phyloP scores from a whole-genome alignment of 1,284 basidiomycete genomes.

The Heterobasidion irregulare region DNA sequence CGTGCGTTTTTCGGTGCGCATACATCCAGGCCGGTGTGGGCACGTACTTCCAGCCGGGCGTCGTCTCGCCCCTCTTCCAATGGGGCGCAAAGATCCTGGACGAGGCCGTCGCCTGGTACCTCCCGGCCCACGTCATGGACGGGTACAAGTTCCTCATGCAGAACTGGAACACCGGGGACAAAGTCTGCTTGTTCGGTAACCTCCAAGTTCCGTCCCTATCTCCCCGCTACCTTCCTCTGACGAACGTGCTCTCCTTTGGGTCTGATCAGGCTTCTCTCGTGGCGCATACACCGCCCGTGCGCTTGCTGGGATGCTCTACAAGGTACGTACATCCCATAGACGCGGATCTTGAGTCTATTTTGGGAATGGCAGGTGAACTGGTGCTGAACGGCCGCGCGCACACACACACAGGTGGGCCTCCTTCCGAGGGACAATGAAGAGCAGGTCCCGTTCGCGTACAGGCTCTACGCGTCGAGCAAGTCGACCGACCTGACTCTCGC shows the following conservation, averaged over 20 bases:
- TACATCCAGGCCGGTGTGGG: slow-evolving; percentile 46
- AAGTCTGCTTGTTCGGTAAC: slow-evolving; percentile 54
- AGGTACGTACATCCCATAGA: slow-evolving; percentile 10
- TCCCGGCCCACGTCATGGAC: slow-evolving; percentile 55
- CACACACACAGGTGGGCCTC: slow-evolving; percentile 42
- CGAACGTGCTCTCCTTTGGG: background rate
- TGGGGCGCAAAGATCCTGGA: slow-evolving; percentile 47
- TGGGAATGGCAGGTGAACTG: background rate
- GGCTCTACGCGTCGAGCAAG: slow-evolving; percentile 46
- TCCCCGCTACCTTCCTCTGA: background rate
- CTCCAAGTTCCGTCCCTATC: background rate
- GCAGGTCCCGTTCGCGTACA: slow-evolving; percentile 61
- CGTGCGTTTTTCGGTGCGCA: background rate
- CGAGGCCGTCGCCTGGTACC: slow-evolving; percentile 55
- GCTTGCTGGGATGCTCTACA: slow-evolving; percentile 55
- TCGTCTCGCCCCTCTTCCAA: slow-evolving; percentile 40
- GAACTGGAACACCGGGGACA: slow-evolving; percentile 43
- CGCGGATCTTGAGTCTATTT: background rate
- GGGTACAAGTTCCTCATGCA: slow-evolving; percentile 65
- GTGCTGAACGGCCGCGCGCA: background rate
- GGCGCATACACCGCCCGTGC: slow-evolving; percentile 74
- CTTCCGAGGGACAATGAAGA: slow-evolving; percentile 49
- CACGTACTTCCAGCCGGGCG: slow-evolving; percentile 45
- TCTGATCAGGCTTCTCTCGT: slow-evolving; percentile 53
- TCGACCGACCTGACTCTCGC: slow-evolving; percentile 26